These are phyloP conservation scores for Phytophthora sp. DNA, from an alignment of 352 stramenopile genomes.

Conservation along the genomic window DNA sequence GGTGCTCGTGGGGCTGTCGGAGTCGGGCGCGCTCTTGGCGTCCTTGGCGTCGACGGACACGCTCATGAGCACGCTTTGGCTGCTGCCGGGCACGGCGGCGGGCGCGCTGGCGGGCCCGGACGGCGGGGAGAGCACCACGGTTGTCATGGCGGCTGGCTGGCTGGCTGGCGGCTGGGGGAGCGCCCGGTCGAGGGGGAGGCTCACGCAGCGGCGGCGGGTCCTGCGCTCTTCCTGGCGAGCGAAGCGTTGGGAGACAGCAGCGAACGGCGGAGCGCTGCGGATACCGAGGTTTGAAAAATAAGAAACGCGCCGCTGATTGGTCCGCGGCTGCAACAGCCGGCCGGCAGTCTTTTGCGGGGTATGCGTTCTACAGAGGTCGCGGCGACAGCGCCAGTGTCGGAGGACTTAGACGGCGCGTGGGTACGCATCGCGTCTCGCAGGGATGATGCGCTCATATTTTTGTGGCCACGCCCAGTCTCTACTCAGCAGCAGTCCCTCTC, in stretches of 20 bases:
- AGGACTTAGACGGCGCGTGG: too few relatives aligned
- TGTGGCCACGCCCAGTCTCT: conserved; percentile 2
- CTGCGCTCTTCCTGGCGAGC: conserved; percentile 12
- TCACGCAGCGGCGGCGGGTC: neutral
- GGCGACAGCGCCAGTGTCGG: too few relatives aligned
- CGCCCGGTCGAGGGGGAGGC: conserved; percentile 5
- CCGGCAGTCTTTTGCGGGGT: too few relatives aligned
- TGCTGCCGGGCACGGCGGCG: conserved; percentile 22
- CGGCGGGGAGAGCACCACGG: conserved; percentile 51
- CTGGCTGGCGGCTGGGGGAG: neutral
- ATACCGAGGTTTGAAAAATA: conserved; percentile 28
- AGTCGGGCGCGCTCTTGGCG: conserved; percentile 18
- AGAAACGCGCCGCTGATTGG: too few relatives aligned
- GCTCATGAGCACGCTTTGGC: conserved; percentile 26
- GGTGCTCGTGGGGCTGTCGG: conserved; percentile 32
- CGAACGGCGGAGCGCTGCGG: conserved; percentile 17
- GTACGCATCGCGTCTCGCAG: too few relatives aligned
- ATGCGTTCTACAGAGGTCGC: too few relatives aligned
- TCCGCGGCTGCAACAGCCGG: too few relatives aligned
- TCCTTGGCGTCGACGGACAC: conserved; percentile 26
- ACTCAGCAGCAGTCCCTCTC: conserved; percentile 1
- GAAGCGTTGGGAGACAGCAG: conserved; percentile 25
- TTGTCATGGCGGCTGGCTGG: conserved; percentile 42
- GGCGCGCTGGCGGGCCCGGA: conserved; percentile 29
- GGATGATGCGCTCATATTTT: conserved; percentile 25